Conservation (phyloP, 148 eudicot species). For the Beta vulgaris region DNA sequence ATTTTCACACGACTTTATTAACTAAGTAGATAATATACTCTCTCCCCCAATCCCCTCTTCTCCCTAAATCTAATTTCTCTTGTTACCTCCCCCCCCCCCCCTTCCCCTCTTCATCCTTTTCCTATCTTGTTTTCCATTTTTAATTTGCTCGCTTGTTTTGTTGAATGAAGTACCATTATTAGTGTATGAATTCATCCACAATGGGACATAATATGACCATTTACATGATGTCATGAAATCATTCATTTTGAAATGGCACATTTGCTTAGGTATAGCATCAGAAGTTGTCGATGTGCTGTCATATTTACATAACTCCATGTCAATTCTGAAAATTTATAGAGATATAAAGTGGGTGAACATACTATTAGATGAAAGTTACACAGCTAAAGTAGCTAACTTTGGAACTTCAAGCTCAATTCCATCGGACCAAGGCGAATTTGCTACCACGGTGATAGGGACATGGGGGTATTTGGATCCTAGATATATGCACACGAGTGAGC, state of each 20-base stretch:
- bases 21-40: no score
- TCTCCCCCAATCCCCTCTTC: no score
- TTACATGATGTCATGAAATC: slow-evolving; percentile 16
- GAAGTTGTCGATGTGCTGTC: slow-evolving; percentile 30
- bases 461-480: slow-evolving; percentile 30
- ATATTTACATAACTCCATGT: slow-evolving; percentile 23
- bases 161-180: no score
- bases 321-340: no score
- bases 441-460: slow-evolving; percentile 30
- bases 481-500: slow-evolving; percentile 27
- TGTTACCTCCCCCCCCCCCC: no score
- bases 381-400: slow-evolving; percentile 31
- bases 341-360: slow-evolving; percentile 28
- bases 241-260: slow-evolving; percentile 10
- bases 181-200: slow-evolving; percentile 21
- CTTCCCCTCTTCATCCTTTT: no score
- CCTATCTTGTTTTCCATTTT: no score
- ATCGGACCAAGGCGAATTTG: slow-evolving; percentile 17
- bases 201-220: slow-evolving; percentile 26
- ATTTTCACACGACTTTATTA: no score
- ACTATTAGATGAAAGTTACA: slow-evolving; percentile 24
- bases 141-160: no score
- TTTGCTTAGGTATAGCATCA: slow-evolving; percentile 21
- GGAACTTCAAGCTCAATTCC: slow-evolving; percentile 29
- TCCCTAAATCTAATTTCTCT: no score